These are phyloP conservation scores for Chenopodium formosanum DNA, from an alignment of 148 eudicot species.

Conservation along the genomic window DNA sequence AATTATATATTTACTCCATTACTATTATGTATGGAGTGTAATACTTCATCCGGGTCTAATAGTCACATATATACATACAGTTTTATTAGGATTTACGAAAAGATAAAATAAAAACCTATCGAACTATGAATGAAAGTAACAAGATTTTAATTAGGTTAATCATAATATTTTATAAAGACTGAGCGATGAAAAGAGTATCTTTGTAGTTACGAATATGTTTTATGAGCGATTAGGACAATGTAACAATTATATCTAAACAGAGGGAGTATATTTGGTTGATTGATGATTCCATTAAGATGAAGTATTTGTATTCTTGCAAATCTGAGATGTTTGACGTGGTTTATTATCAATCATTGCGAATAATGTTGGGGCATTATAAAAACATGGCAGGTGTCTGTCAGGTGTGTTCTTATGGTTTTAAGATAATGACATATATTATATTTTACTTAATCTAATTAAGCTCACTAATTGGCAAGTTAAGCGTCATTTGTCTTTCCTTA, in stretches of 20 bases:
- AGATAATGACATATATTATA: conserved; percentile 27
- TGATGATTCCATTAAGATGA: background rate
- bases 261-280: background rate
- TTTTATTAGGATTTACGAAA: too few species aligned
- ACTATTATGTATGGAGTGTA: too few species aligned
- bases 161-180: too few species aligned
- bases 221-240: background rate
- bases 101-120: too few species aligned
- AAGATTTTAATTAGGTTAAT: too few species aligned
- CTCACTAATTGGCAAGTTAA: conserved; percentile 15
- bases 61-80: too few species aligned
- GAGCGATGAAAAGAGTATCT: background rate
- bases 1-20: background rate
- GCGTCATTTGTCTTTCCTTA: conserved; percentile 23
- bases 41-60: background rate
- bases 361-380: conserved; percentile 22
- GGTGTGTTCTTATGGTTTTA: conserved; percentile 14
- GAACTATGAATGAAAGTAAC: too few species aligned
- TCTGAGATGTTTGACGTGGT: conserved; percentile 10
- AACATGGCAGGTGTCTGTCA: conserved; percentile 19
- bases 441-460: background rate
- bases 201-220: too few species aligned
- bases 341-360: background rate
- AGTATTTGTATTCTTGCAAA: background rate
- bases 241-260: background rate